These are phyloP conservation scores for Kodamaea nitidulidarum DNA, from an alignment of 805 yeast genomes.

Conservation along the genomic window DNA sequence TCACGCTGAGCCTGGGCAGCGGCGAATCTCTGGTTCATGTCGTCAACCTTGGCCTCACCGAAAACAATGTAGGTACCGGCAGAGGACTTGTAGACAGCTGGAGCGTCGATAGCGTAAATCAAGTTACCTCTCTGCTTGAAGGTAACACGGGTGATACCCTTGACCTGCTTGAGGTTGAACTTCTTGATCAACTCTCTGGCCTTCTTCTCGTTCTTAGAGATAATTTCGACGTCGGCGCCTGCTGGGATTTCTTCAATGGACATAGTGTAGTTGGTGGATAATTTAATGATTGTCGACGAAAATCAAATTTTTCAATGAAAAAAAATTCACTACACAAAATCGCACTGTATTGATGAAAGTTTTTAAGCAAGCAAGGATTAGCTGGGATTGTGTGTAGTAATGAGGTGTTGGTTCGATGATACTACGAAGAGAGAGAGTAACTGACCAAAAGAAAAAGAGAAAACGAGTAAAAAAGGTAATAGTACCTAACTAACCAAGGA, in stretches of 20 bases:
- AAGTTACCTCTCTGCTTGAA: conserved; percentile 90
- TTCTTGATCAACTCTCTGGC: conserved; percentile 88
- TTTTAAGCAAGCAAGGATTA: background rate
- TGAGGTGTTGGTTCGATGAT: too few relatives aligned
- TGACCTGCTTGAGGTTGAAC: conserved; percentile 83
- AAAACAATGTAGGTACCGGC: conserved; percentile 95
- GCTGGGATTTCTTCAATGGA: conserved; percentile 64
- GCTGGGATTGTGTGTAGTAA: too few relatives aligned
- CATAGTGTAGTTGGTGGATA: conserved; percentile 23
- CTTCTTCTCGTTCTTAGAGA: conserved; percentile 90
- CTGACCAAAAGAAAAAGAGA: background rate
- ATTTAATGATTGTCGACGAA: conserved; percentile 3
- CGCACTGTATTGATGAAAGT: background rate
- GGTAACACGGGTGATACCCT: conserved; percentile 92
- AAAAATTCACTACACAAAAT: background rate
- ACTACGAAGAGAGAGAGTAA: too few relatives aligned
- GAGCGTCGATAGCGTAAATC: conserved; percentile 84
- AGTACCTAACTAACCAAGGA: background rate
- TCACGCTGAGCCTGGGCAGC: conserved; percentile 79
- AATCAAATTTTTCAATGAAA: background rate
- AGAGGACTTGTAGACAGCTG: conserved; percentile 91
- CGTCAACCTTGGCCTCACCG: conserved; percentile 97
- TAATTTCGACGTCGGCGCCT: conserved; percentile 77
- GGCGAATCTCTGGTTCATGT: conserved; percentile 81
- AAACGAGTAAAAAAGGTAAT: background rate